Conservation (phyloP, 176 grass and related monocot genomes). For the sorghum (Sorghum bicolor) region DNA sequence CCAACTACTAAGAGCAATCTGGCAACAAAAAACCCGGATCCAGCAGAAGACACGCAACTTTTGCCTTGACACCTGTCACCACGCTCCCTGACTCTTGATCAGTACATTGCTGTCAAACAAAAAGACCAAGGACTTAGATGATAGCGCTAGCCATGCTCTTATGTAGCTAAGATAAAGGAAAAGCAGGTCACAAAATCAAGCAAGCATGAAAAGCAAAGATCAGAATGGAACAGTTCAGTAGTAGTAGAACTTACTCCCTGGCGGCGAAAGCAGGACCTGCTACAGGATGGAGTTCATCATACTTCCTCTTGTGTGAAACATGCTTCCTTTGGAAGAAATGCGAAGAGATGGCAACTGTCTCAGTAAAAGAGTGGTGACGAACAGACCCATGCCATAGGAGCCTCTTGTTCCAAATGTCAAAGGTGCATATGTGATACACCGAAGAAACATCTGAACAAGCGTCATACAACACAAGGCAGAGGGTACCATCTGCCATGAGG, state of each 20-base stretch:
- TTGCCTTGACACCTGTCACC: too few relatives aligned
- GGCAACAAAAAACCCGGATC: too few relatives aligned
- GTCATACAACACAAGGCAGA: not conserved
- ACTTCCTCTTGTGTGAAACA: not conserved
- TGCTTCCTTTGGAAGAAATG: not conserved
- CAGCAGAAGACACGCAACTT: too few relatives aligned
- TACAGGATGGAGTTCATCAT: accelerated
- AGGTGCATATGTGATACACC: not conserved
- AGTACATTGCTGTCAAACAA: too few relatives aligned
- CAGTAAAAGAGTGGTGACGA: accelerated
- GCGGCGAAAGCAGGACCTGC: not conserved
- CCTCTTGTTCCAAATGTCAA: not conserved
- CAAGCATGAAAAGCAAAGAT: not conserved
- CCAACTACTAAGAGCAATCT: too few relatives aligned
- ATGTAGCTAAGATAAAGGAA: too few relatives aligned
- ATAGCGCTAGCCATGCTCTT: too few relatives aligned
- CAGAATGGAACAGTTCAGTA: too few relatives aligned
- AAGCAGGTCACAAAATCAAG: not conserved
- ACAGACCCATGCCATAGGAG: not conserved
- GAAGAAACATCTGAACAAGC: not conserved
- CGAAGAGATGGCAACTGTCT: not conserved
- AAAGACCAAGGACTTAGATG: too few relatives aligned
- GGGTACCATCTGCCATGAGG: not conserved
- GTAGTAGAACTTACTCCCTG: not conserved
- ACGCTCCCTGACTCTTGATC: too few relatives aligned